These are phyloP conservation scores for Claviceps paspali DNA, from an alignment of 2,329 filamentous ascomycete genomes.

Conservation along the genomic window DNA sequence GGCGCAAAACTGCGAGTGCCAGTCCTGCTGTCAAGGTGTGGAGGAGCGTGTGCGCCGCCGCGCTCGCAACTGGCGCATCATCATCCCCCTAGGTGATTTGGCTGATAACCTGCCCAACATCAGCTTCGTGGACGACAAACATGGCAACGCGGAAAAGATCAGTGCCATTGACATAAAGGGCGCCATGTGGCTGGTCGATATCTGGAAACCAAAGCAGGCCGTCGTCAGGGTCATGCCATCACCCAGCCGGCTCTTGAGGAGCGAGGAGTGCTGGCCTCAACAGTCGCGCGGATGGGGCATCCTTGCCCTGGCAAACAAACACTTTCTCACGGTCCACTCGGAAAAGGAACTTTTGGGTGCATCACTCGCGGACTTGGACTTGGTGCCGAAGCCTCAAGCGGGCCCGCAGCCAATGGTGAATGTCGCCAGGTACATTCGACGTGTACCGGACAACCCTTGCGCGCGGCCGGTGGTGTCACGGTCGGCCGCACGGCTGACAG, in stretches of 20 bases:
- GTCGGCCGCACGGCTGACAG: conserved; percentile 5
- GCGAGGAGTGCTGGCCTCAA: conserved; percentile 15
- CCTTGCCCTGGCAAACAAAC: conserved; percentile 27
- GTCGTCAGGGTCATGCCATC: conserved; percentile 13
- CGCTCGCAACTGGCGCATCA: conserved; percentile 33
- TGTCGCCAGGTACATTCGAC: conserved; percentile 11
- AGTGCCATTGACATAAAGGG: conserved; percentile 36
- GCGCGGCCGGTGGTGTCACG: not conserved
- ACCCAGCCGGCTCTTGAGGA: conserved; percentile 9
- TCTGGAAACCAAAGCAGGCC: conserved; percentile 27
- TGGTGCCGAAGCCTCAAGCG: conserved; percentile 7
- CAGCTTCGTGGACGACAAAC: conserved; percentile 30
- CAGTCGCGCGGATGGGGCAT: conserved; percentile 32
- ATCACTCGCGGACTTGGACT: conserved; percentile 8
- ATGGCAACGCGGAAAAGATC: conserved; percentile 33
- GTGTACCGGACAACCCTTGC: conserved; percentile 18
- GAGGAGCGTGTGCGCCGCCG: conserved; percentile 25
- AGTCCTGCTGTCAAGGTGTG: conserved; percentile 3
- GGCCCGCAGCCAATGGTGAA: conserved; percentile 11
- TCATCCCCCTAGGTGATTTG: conserved; percentile 23
- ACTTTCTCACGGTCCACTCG: conserved; percentile 24
- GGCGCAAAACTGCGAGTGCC: conserved; percentile 4
- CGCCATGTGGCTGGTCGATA: conserved; percentile 32
- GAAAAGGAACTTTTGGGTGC: conserved; percentile 21
- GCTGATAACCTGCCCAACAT: conserved; percentile 38